phyloP scores from a whole-genome alignment of 805 yeast species.

The Kluyveromyces starmeri region DNA sequence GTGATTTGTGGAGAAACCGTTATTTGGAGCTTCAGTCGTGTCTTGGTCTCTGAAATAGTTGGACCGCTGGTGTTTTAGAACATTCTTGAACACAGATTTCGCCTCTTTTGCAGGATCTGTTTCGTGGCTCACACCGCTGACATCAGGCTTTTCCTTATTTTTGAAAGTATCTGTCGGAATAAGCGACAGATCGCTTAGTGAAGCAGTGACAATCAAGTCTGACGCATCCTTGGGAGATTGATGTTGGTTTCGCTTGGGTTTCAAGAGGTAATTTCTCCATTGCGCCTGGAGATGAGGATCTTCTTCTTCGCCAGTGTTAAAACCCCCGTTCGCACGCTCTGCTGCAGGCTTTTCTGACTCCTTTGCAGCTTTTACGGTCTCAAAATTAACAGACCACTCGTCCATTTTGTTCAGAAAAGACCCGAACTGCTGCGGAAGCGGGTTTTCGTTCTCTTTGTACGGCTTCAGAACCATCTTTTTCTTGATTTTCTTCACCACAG shows the following conservation, averaged over 20 bases:
- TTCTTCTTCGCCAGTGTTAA: background rate
- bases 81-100: constrained; percentile 21
- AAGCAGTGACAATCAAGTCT: constrained; percentile 20
- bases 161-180: constrained; percentile 24
- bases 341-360: constrained; percentile 6
- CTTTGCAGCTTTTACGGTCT: constrained; percentile 17
- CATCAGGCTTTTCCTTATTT: constrained; percentile 8
- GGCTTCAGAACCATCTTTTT: background rate
- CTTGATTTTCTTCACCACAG: background rate
- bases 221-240: constrained; percentile 6
- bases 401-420: constrained; percentile 11
- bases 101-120: constrained; percentile 26
- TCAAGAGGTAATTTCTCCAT: constrained; percentile 18
- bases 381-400: constrained; percentile 22
- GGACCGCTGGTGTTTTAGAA: constrained; percentile 18
- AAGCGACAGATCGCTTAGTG: constrained; percentile 21
- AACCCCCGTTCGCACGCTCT: background rate
- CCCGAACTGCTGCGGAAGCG: constrained; percentile 4
- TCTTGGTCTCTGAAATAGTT: constrained; percentile 9
- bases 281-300: constrained; percentile 15
- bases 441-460: constrained; percentile 3
- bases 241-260: constrained; percentile 3
- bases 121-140: constrained; percentile 12
- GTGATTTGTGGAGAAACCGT: background rate
- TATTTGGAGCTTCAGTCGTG: background rate